Percentiles rank a stretch among this genome's conserved stretches.
Evolutionary conservation across 1,284 basidiomycete species (phyloP).

Genomic region (Cutaneotrichosporon curvatum): DNA sequence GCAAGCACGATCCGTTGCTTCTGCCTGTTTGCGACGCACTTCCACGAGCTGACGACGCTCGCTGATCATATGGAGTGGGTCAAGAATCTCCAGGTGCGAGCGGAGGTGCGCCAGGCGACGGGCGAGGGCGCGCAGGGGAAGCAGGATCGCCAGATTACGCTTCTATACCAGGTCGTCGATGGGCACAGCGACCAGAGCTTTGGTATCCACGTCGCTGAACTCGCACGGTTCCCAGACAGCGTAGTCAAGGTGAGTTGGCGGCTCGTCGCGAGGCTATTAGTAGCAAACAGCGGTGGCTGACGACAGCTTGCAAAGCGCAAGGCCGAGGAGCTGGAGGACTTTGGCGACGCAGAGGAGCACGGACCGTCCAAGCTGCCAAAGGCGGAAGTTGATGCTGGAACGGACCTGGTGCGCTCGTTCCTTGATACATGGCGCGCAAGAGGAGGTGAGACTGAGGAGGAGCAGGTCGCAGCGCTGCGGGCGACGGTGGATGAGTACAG

Average conservation of each 20-base stretch:
- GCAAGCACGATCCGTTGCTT: slow-evolving; percentile 84
- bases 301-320: slow-evolving; percentile 81
- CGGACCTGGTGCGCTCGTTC: slow-evolving; percentile 71
- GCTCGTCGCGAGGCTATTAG: too few species aligned
- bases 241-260: slow-evolving; percentile 66
- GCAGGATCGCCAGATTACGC: slow-evolving; percentile 77
- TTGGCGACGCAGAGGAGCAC: slow-evolving; percentile 50
- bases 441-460: slow-evolving; percentile 49
- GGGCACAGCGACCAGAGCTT: slow-evolving; percentile 94
- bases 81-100: slow-evolving; percentile 91
- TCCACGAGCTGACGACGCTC: slow-evolving; percentile 91
- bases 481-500: slow-evolving; percentile 61
- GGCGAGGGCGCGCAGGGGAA: slow-evolving; percentile 53
- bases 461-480: slow-evolving; percentile 61
- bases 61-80: slow-evolving; percentile 80
- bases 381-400: slow-evolving; percentile 67
- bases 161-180: slow-evolving; percentile 93
- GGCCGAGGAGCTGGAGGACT: slow-evolving; percentile 94
- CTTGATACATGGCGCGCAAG: slow-evolving; percentile 63
- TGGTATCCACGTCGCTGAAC: slow-evolving; percentile 94
- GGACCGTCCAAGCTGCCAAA: slow-evolving; percentile 51
- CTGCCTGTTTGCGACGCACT: slow-evolving; percentile 96
- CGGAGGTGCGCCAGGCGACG: slow-evolving; percentile 63
- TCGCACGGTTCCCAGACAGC: slow-evolving; percentile 91
- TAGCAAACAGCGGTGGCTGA: too few species aligned